These are phyloP conservation scores for Starmerella cellae DNA, from an alignment of 805 yeast genomes.

Conservation along the genomic window DNA sequence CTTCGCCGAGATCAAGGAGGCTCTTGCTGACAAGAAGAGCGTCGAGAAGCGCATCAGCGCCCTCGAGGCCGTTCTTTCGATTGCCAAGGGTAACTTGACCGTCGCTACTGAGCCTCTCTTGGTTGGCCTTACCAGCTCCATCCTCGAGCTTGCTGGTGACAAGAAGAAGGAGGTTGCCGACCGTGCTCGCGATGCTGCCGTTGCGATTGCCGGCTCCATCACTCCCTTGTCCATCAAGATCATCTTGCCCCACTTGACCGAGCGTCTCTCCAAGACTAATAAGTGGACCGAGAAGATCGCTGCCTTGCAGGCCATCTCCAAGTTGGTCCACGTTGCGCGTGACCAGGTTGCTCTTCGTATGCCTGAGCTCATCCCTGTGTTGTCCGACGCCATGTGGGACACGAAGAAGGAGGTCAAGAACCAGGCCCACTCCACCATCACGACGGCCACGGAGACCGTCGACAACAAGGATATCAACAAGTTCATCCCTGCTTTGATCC, in stretches of 20 bases:
- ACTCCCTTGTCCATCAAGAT: conserved; percentile 92
- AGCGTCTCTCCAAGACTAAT: conserved; percentile 47
- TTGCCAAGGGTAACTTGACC: conserved; percentile 69
- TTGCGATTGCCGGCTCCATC: conserved; percentile 64
- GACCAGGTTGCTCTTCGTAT: conserved; percentile 94
- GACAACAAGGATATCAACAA: conserved; percentile 99
- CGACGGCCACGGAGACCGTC: conserved; percentile 92
- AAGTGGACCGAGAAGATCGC: conserved; percentile 99
- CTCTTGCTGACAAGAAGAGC: conserved; percentile 72
- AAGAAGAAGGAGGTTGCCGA: conserved; percentile 65
- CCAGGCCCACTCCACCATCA: conserved; percentile 91
- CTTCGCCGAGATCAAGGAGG: conserved; percentile 61
- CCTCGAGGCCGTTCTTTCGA: conserved; percentile 69
- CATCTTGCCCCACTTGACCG: conserved; percentile 66
- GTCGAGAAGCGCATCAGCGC: conserved; percentile 55
- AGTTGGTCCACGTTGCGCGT: conserved; percentile 87
- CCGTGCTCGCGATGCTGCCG: conserved; percentile 62
- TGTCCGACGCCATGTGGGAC: conserved; percentile 99
- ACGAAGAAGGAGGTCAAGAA: conserved; percentile 96
- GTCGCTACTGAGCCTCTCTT: conserved; percentile 75
- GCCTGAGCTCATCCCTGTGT: conserved; percentile 97
- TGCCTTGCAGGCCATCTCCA: conserved; percentile 68
- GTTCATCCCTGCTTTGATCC: conserved; percentile 94
- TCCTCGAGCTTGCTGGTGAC: conserved; percentile 77
- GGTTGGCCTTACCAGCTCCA: conserved; percentile 54